These are phyloP conservation scores for Aspergillus thermomutatus DNA, from an alignment of 2,329 filamentous ascomycete genomes.

Conservation along the genomic window DNA sequence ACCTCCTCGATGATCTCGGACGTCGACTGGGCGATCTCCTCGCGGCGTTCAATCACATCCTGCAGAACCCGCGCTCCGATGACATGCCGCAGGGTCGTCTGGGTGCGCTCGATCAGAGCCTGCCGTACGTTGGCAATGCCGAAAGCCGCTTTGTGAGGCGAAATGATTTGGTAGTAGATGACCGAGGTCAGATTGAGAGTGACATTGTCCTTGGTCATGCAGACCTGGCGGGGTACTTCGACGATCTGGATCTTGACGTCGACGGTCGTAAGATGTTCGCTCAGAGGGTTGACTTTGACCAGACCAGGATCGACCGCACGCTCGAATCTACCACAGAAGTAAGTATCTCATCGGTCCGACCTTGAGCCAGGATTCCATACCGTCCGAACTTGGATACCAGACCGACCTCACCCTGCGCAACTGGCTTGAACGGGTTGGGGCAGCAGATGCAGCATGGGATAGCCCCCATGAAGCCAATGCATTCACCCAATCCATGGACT, in stretches of 20 bases:
- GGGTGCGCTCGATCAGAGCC: constrained; percentile 95
- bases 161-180: constrained; percentile 97
- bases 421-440: constrained; percentile 93
- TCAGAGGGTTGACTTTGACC: constrained; percentile 94
- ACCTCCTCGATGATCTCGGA: constrained; percentile 97
- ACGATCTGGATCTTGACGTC: constrained; percentile 99
- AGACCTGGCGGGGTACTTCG: constrained; percentile 90
- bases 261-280: constrained; percentile 82
- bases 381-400: constrained; percentile 91
- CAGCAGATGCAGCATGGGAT: constrained; percentile 88
- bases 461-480: constrained; percentile 76
- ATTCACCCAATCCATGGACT: constrained; percentile 71
- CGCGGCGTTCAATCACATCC: constrained; percentile 96
- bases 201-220: constrained; percentile 99
- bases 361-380: constrained; percentile 21
- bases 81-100: constrained; percentile 95
- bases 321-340: constrained; percentile 61
- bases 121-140: constrained; percentile 92
- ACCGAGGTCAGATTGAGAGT: constrained; percentile 90
- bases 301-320: constrained; percentile 94
- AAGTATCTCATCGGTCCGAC: not conserved
- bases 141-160: constrained; percentile 94
- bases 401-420: constrained; percentile 89
- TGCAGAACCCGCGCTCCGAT: constrained; percentile 93
- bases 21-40: constrained; percentile 93